Base-by-base conservation (phyloP, 2,329 filamentous ascomycete species). In the Calonectria fujianensis region DNA sequence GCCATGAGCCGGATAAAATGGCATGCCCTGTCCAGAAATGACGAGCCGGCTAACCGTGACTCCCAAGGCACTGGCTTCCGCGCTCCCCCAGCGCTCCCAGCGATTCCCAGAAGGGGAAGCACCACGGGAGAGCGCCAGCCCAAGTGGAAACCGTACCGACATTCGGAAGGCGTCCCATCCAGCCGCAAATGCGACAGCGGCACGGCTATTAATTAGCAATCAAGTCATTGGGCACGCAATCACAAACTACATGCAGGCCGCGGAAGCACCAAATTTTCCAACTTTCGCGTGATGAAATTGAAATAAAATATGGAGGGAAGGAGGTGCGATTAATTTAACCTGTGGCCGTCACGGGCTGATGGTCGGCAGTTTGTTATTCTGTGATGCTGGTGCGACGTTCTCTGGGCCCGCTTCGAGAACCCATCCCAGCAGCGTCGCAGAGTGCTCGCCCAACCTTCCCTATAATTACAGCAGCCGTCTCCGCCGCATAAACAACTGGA, bases 371-470 rank as follows among this genome's bases (percentile, higher is more conserved):
- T 65, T 70, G 39, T 70, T 65, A 59, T 18, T 69, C 66, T 70
- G 71, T 32, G 24, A 52, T 73, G 65, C 50, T 73, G 66, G 66
- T 70, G 66, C 61, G 72, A 73, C 72, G 51, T 59, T 50, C 39
- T 61, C 54, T 45, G 18, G 51, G 50, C 66, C 69, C 48, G 27
- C 52, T 37, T 14, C 54, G 57, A 20, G 48, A 41, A 50, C 64
- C 35, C 41, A 73, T 73, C 71, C 50, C 59, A 65, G 39, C 59
- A 73, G 39, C 41, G 66, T 51, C 32, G 24, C 13, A 41, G 39
- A 32, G 31, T 18, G 24, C 27, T 35, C 29, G 16, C 29, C 61
- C 20, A 65, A 48, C 41, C 29, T 50, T 35, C 61, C 32, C 50
- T 50, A 50, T 50, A 63, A 63, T 63, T 63, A 50, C n/a, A 65